Evolutionary conservation across 306 rosid species (phyloP), one percentile per base, ranked within the genome.

Genomic region (Malus sieversii): DNA sequence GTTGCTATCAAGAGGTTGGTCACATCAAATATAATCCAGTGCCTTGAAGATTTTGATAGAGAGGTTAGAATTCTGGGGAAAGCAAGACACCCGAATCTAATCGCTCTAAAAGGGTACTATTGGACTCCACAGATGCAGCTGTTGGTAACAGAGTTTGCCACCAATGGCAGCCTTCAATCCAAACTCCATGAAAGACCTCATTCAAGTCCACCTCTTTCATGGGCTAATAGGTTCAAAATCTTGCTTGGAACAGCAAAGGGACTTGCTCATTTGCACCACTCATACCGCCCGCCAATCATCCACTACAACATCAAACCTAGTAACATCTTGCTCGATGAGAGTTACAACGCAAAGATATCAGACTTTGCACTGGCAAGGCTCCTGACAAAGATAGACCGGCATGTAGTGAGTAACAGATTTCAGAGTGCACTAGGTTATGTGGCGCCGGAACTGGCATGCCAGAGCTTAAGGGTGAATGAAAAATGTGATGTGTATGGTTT

Each of bases 281-380:
- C 97, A 4, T 77, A 77, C 79, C 68, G 82, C 6, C 96, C 97
- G 0, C 89, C 96, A 5, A 86, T 90, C 71, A 81, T 90, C 57
- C 97, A 92, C 86, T 88, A 90, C 88, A 84, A 86, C 93, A 73
- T 92, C 44, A 92, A 92, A 79, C 96, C 97, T 33, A 90, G 90
- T 75, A 92, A 92, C 86, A 86, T 92, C 68, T 73, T 92, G 65
- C 89, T 92, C 1, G 97, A 92, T 0, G 91, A 88, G 51, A 82
- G 88, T 23, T 68, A 6, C 77, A 87, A 86, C 66, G 85, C 96
- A 0, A 92, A 88, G 74, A 84, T 92, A 27, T 90, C 96, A 0
- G 97, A 92, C 79, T 92, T 90, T 3, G 96, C 96, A 65, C 78
- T 92, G 20, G 86, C 90, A 8, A 83, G 90, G 82, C 94, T 92